phyloP scores from a whole-genome alignment of 2,329 filamentous ascomycete genomes.

The Taxawa tesnikishii region DNA sequence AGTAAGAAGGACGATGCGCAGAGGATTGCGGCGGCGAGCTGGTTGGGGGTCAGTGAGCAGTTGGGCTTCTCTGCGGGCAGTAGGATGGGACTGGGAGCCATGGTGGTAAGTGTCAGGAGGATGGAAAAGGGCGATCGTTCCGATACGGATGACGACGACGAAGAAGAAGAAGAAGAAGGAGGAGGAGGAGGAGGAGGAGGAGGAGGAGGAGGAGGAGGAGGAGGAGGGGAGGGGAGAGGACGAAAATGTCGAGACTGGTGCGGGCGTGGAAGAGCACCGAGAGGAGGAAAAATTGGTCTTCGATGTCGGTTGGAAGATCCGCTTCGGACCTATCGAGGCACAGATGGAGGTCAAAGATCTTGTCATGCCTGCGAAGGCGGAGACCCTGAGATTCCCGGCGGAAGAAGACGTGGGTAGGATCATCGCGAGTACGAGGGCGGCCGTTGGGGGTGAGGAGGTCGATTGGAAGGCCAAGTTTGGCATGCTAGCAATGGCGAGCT shows the following conservation, averaged over 20 bases:
- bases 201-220: no score
- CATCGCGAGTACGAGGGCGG: neutral
- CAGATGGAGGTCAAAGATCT: conserved; percentile 31
- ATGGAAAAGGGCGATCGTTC: conserved; percentile 16
- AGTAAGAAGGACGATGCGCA: conserved; percentile 23
- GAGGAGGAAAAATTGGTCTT: conserved; percentile 24
- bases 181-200: conserved; percentile 22
- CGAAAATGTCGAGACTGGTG: conserved; percentile 27
- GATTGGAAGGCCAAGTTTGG: conserved; percentile 19
- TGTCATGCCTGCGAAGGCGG: conserved; percentile 11
- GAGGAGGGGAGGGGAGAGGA: no score
- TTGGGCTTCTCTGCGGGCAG: conserved; percentile 24
- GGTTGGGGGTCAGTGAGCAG: conserved; percentile 23
- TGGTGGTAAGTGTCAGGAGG: conserved; percentile 27
- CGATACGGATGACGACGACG: no score
- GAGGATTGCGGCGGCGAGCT: conserved; percentile 28
- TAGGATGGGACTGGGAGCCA: conserved; percentile 11
- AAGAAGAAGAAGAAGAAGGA: no score
- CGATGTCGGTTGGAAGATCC: conserved; percentile 30
- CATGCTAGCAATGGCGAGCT: conserved; percentile 17
- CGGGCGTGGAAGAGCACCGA: conserved; percentile 12
- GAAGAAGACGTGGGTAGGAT: conserved; percentile 1
- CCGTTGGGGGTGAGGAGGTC: conserved; percentile 11
- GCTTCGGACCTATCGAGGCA: conserved; percentile 27
- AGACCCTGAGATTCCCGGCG: conserved; percentile 1